Conservation (phyloP, 2,329 filamentous ascomycete species). For the Alternaria gansuensis region DNA sequence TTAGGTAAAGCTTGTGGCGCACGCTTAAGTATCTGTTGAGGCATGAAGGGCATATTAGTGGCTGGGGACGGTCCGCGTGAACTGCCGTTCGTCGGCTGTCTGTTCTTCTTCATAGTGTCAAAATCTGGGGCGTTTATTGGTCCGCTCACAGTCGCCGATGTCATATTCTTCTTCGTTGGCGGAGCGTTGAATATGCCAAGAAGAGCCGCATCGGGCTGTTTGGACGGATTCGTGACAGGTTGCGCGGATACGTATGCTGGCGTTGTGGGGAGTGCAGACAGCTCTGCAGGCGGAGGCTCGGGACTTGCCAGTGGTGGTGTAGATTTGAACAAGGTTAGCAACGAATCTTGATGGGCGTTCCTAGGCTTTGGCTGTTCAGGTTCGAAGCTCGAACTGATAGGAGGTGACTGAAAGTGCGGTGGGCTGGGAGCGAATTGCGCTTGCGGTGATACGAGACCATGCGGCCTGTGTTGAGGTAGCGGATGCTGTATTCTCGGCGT, state of each 20-base stretch:
- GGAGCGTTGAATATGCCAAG: conserved; percentile 32
- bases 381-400: conserved; percentile 33
- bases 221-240: conserved; percentile 29
- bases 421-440: conserved; percentile 39
- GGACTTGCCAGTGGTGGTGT: conserved; percentile 38
- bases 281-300: conserved; percentile 56
- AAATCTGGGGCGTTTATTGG: conserved; percentile 56
- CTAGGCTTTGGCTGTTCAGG: conserved; percentile 50
- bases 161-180: conserved; percentile 39
- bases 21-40: conserved; percentile 41
- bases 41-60: conserved; percentile 38
- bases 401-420: conserved; percentile 44
- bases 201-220: conserved; percentile 30
- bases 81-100: conserved; percentile 33
- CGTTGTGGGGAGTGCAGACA: conserved; percentile 57
- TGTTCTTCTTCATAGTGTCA: conserved; percentile 49
- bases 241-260: conserved; percentile 42
- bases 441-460: conserved; percentile 40
- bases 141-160: conserved; percentile 54
- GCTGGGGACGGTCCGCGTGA: conserved; percentile 45
- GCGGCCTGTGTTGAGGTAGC: conserved; percentile 31
- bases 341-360: conserved; percentile 55
- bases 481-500: conserved; percentile 39
- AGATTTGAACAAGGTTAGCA: conserved; percentile 58
- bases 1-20: conserved; percentile 20